These are phyloP conservation scores for Exutisphaerella laricina DNA, from an alignment of 2,329 filamentous ascomycete genomes.

Conservation along the genomic window DNA sequence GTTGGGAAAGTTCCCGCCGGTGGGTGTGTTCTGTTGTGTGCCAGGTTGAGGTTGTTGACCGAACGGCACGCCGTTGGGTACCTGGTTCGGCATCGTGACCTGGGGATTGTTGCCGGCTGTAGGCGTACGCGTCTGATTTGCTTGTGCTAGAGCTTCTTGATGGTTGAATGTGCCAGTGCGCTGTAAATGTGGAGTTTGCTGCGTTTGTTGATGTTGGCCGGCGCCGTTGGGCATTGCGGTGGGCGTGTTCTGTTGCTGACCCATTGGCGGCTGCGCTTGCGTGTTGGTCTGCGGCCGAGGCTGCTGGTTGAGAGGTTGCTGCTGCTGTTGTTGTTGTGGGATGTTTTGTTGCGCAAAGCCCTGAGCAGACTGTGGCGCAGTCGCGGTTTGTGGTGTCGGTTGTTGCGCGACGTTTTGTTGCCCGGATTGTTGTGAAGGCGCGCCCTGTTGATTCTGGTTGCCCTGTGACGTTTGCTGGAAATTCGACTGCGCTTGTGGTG, in stretches of 20 bases:
- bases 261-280: slow-evolving; percentile 16
- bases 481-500: background rate
- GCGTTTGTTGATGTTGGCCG: slow-evolving; percentile 19
- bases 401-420: slow-evolving; percentile 14
- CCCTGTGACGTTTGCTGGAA: slow-evolving; percentile 14
- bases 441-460: slow-evolving; percentile 18
- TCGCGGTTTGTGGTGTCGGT: slow-evolving; percentile 31
- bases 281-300: slow-evolving; percentile 19
- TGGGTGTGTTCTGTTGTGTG: slow-evolving; percentile 23
- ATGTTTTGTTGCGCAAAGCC: slow-evolving; percentile 24
- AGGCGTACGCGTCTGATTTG: slow-evolving; percentile 21
- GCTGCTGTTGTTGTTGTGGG: slow-evolving; percentile 26
- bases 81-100: slow-evolving; percentile 17
- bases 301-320: slow-evolving; percentile 18
- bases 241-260: slow-evolving; percentile 17
- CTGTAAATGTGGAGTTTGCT: slow-evolving; percentile 28
- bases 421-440: slow-evolving; percentile 15
- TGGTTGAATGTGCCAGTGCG: slow-evolving; percentile 41
- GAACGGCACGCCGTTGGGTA: slow-evolving; percentile 25
- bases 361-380: slow-evolving; percentile 16
- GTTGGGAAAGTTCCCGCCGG: slow-evolving; percentile 20
- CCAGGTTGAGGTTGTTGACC: slow-evolving; percentile 16
- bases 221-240: slow-evolving; percentile 17
- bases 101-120: slow-evolving; percentile 15
- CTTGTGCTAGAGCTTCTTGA: slow-evolving; percentile 41